Percentiles rank a stretch among this genome's conserved stretches.
Evolutionary conservation across 23 red algal species (phyloP).

Genomic region (Chondrus crispus): DNA sequence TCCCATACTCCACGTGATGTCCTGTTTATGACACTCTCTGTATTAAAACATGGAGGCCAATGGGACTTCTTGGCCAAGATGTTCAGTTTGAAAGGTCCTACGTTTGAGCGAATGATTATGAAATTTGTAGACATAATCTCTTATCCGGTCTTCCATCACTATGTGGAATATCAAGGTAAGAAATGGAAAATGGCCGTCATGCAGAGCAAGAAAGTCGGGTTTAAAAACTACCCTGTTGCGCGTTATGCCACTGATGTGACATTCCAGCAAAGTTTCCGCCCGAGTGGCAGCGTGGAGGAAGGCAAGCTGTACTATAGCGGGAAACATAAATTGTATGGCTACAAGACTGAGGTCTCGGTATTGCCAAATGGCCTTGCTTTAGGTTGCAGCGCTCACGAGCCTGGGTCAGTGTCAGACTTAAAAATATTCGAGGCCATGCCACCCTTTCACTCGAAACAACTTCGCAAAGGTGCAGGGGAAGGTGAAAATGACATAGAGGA

Average conservation of each 20-base stretch:
- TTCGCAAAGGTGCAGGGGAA: background rate
- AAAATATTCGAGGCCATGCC: slow-evolving; percentile 9
- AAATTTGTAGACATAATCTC: background rate
- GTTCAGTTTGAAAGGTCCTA: background rate
- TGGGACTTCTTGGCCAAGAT: background rate
- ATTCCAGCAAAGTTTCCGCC: background rate
- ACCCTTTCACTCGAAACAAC: background rate
- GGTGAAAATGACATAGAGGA: background rate
- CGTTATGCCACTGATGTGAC: background rate
- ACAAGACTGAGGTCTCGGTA: background rate
- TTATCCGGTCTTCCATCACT: background rate
- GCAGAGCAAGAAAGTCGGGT: background rate
- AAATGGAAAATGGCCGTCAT: background rate
- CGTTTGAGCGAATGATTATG: background rate
- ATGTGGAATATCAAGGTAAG: background rate
- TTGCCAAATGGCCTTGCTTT: background rate
- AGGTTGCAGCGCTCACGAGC: background rate
- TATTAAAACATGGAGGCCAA: background rate
- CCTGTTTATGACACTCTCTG: slow-evolving; percentile 13
- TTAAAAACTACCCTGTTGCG: background rate
- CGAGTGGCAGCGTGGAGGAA: background rate
- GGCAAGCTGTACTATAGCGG: background rate
- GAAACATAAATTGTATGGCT: background rate
- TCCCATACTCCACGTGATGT: background rate
- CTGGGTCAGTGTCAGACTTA: slow-evolving; percentile 5